Conservation (phyloP, 768 basidiomycete species). For the Boletus sp. region DNA sequence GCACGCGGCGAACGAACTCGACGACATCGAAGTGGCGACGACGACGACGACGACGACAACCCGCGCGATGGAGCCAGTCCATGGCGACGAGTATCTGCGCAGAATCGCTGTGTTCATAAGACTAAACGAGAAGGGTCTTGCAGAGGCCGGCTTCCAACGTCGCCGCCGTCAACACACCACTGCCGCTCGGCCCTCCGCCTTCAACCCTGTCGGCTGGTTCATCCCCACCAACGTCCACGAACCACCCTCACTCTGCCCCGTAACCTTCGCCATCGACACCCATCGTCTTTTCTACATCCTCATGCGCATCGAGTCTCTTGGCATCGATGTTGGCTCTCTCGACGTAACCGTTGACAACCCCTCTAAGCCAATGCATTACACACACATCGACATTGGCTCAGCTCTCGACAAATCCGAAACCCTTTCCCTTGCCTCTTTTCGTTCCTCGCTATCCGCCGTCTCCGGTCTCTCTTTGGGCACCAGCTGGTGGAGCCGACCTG, state of each 20-base stretch:
- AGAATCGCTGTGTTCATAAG: conserved; percentile 69
- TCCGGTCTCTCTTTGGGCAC: conserved; percentile 70
- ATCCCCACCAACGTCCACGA: conserved; percentile 17
- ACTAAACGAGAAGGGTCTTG: conserved; percentile 67
- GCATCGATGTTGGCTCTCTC: conserved; percentile 72
- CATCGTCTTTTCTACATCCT: conserved; percentile 88
- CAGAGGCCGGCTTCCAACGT: conserved; percentile 56
- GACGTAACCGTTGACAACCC: conserved; percentile 74
- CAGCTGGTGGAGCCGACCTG: conserved; percentile 67
- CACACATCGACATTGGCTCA: conserved; percentile 47
- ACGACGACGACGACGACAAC: conserved; percentile 14
- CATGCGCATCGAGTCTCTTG: conserved; percentile 79
- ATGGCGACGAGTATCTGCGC: conserved; percentile 75
- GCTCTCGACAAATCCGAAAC: conserved; percentile 66
- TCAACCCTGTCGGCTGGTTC: conserved; percentile 68
- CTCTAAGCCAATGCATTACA: conserved; percentile 73
- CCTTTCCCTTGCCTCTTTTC: conserved; percentile 68
- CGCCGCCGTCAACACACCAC: conserved; percentile 39
- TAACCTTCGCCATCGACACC: conserved; percentile 66
- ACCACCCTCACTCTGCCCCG: conserved; percentile 47
- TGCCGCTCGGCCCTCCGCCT: conserved; percentile 37
- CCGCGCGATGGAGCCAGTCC: conserved; percentile 45
- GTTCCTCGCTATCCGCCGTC: conserved; percentile 72
- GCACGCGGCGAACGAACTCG: conserved; percentile 11
- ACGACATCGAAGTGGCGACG: conserved; percentile 5